Percentiles rank a stretch among this genome's conserved stretches.
phyloP scores from a whole-genome alignment of 768 basidiomycete genomes.

The Termitomyces sp. region DNA sequence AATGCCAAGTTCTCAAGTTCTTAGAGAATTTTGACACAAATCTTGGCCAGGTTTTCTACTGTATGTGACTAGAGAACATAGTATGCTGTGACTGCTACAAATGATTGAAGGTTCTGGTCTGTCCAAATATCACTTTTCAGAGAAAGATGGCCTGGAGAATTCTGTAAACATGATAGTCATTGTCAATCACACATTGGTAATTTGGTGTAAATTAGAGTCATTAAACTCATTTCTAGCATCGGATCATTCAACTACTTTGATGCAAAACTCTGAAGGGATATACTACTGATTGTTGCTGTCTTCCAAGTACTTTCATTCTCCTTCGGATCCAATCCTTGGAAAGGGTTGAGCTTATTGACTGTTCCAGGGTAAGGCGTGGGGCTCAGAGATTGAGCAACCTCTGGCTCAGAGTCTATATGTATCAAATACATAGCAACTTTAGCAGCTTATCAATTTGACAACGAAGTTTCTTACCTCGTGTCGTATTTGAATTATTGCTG shows the following conservation, averaged over 20 bases:
- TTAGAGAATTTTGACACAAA: too few species aligned
- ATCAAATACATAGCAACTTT: background rate
- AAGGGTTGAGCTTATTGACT: background rate
- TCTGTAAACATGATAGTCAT: too few species aligned
- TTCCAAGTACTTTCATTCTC: background rate
- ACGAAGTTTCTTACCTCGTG: background rate
- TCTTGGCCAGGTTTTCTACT: too few species aligned
- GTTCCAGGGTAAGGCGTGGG: background rate
- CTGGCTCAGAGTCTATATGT: background rate
- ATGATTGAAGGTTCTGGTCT: too few species aligned
- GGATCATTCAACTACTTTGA: background rate
- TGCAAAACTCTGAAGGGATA: background rate
- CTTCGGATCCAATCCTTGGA: background rate
- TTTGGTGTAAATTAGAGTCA: background rate
- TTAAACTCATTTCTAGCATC: background rate
- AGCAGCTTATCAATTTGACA: background rate
- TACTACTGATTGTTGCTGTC: too few species aligned
- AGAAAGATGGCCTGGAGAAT: too few species aligned
- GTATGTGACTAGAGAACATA: too few species aligned
- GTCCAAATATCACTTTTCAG: too few species aligned
- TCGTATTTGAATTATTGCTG: too few species aligned
- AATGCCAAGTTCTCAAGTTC: too few species aligned
- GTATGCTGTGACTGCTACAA: too few species aligned
- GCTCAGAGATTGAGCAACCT: background rate
- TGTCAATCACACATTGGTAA: too few species aligned